phyloP scores from a whole-genome alignment of 805 yeast genomes.

The Komagataella kurtzmanii region DNA sequence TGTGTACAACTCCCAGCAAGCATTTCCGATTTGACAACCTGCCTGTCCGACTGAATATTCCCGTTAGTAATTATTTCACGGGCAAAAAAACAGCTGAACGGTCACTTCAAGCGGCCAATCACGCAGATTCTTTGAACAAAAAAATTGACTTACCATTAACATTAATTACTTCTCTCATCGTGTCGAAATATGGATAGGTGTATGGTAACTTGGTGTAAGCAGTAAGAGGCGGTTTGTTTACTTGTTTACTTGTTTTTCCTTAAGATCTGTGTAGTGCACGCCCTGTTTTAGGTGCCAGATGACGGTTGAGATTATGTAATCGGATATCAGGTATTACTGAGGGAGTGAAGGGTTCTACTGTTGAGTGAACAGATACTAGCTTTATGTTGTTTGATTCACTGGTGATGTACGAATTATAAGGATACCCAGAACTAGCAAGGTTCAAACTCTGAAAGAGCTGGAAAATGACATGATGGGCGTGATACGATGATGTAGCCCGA shows the following conservation, averaged over 20 bases:
- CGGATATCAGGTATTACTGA: neutral
- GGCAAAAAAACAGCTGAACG: neutral
- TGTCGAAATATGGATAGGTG: neutral
- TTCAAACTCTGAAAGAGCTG: no score
- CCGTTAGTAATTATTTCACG: neutral
- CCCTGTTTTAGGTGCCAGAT: neutral
- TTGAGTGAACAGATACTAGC: no score
- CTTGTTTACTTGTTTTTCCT: neutral
- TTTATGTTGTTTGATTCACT: no score
- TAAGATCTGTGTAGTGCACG: neutral
- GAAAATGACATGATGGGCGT: no score
- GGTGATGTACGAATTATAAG: no score
- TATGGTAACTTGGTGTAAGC: neutral
- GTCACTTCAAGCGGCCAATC: neutral
- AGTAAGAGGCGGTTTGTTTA: neutral
- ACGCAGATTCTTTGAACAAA: neutral
- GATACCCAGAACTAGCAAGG: no score
- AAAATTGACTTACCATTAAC: slow-evolving; percentile 19
- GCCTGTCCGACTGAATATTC: slow-evolving; percentile 40
- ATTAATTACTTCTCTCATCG: slow-evolving; percentile 54
- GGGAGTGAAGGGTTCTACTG: neutral
- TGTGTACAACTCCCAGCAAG: slow-evolving; percentile 91
- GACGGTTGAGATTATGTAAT: neutral
- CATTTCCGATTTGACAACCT: slow-evolving; percentile 92
- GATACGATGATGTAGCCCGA: no score